phyloP scores from a whole-genome alignment of 1,139 yeast genomes.

The Geotrichum bryndzae region DNA sequence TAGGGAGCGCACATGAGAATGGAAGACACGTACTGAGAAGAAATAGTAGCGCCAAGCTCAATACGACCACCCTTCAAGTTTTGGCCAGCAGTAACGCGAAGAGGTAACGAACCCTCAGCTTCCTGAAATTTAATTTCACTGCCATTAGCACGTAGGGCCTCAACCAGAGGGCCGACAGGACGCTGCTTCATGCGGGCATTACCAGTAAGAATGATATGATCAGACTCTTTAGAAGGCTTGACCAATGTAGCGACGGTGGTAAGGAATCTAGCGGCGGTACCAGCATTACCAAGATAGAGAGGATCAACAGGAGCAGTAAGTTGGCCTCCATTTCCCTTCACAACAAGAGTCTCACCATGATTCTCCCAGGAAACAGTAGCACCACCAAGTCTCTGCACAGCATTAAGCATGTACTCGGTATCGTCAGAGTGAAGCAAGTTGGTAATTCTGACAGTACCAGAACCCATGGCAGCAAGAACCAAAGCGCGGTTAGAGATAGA shows the following conservation, averaged over 20 bases:
- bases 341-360: constrained; percentile 81
- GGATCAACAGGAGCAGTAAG: constrained; percentile 55
- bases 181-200: constrained; percentile 96
- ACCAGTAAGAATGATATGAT: constrained; percentile 71
- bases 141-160: constrained; percentile 79
- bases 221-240: constrained; percentile 35
- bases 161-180: constrained; percentile 94
- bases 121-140: constrained; percentile 66
- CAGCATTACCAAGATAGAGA: constrained; percentile 92
- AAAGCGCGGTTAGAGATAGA: constrained; percentile 94
- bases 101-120: constrained; percentile 77
- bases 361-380: constrained; percentile 72
- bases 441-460: constrained; percentile 74
- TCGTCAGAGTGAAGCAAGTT: constrained; percentile 91
- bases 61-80: constrained; percentile 86
- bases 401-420: constrained; percentile 89
- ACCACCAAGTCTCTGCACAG: constrained; percentile 72
- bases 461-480: constrained; percentile 84
- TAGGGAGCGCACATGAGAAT: constrained; percentile 97
- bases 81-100: constrained; percentile 61
- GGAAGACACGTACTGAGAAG: constrained; percentile 96
- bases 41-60: constrained; percentile 90
- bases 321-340: constrained; percentile 82
- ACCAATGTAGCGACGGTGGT: constrained; percentile 88
- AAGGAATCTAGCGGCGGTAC: constrained; percentile 93